Conservation (phyloP, 305 asterid species). For the Coffea humblotiana region DNA sequence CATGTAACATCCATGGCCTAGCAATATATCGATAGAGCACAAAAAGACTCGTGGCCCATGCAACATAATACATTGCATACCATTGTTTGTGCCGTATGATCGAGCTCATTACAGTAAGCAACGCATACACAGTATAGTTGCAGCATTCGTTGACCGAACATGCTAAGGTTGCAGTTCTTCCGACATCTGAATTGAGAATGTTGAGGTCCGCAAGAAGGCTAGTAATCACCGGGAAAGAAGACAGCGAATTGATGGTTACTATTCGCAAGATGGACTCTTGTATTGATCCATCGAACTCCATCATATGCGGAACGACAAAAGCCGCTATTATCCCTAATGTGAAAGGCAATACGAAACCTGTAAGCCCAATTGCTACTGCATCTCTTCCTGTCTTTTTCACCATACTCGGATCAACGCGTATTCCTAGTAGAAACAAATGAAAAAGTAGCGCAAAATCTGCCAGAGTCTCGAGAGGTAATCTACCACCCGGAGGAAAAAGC, state of each 20-base stretch:
- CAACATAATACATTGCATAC: slow-evolving; percentile 8
- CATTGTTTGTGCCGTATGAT: slow-evolving; percentile 6
- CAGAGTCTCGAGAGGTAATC: slow-evolving; percentile 40
- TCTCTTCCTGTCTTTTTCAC: slow-evolving; percentile 32
- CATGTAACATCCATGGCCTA: slow-evolving; percentile 29
- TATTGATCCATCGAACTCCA: slow-evolving; percentile 14
- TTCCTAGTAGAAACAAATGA: slow-evolving; percentile 58
- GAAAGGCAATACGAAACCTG: slow-evolving; percentile 39
- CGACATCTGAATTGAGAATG: slow-evolving; percentile 64
- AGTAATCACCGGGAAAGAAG: slow-evolving; percentile 64
- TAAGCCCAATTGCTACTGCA: slow-evolving; percentile 41
- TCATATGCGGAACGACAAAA: slow-evolving; percentile 4
- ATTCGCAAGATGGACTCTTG: slow-evolving; percentile 32
- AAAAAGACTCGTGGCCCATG: slow-evolving; percentile 7
- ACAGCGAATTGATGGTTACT: slow-evolving; percentile 30
- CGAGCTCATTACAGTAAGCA: slow-evolving; percentile 16
- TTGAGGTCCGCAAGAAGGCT: slow-evolving; percentile 54
- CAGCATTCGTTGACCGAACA: slow-evolving; percentile 45
- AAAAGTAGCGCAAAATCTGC: slow-evolving; percentile 58
- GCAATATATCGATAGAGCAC: slow-evolving; percentile 22
- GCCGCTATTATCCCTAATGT: slow-evolving; percentile 22
- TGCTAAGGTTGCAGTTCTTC: slow-evolving; percentile 53
- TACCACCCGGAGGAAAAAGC: slow-evolving; percentile 51
- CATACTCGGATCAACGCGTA: slow-evolving; percentile 41
- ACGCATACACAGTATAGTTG: slow-evolving; percentile 23